These are phyloP conservation scores for Solanum dulcamara DNA, from an alignment of 257 asterid genomes.

Conservation along the genomic window DNA sequence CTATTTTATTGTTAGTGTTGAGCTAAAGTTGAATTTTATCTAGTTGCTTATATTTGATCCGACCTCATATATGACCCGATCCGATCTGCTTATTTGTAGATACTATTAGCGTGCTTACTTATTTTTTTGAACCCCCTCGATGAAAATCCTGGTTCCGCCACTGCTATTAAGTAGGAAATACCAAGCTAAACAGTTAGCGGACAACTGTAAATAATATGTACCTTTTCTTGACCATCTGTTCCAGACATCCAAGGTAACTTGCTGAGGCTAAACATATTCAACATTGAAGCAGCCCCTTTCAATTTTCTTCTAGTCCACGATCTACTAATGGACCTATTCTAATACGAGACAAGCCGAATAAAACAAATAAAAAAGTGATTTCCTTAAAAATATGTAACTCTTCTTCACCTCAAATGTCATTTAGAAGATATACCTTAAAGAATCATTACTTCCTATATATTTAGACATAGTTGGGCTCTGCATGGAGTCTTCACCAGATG, in stretches of 20 bases:
- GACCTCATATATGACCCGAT: too few species aligned
- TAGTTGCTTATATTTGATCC: too few species aligned
- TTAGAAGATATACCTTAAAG: slow-evolving; percentile 28
- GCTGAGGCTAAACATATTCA: slow-evolving; percentile 61
- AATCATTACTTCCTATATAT: slow-evolving; percentile 12
- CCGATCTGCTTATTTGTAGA: too few species aligned
- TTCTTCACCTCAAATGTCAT: neutral
- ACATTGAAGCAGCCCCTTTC: slow-evolving; percentile 46
- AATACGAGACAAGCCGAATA: slow-evolving; percentile 5
- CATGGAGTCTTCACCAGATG: slow-evolving; percentile 35
- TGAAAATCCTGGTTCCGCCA: too few species aligned
- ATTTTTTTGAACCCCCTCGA: too few species aligned
- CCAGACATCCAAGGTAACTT: slow-evolving; percentile 66
- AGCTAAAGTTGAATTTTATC: too few species aligned
- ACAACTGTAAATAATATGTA: neutral
- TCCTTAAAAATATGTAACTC: slow-evolving; percentile 2
- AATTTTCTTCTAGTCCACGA: slow-evolving; percentile 35
- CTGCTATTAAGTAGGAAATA: slow-evolving; percentile 5
- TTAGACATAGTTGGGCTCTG: slow-evolving; percentile 16
- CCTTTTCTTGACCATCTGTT: slow-evolving; percentile 75
- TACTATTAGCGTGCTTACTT: too few species aligned
- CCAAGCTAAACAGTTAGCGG: neutral
- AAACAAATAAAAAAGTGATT: neutral
- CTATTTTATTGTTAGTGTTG: too few species aligned
- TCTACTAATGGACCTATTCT: slow-evolving; percentile 46